Conservation (phyloP, 768 basidiomycete species). For the Kockovaella imperatae region DNA sequence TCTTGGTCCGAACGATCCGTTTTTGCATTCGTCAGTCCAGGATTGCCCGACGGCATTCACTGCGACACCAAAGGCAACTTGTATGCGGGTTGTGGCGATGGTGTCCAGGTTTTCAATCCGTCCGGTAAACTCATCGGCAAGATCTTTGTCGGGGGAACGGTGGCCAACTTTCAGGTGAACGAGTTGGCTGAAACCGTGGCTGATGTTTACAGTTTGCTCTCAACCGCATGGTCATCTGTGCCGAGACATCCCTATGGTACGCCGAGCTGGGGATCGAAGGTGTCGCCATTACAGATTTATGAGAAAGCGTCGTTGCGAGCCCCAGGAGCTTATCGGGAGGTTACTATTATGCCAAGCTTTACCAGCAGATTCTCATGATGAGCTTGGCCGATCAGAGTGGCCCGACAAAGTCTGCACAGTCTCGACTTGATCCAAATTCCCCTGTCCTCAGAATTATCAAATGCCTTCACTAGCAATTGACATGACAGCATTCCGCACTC, state of each 20-base stretch:
- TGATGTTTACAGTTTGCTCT: constrained; percentile 27
- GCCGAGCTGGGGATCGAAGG: constrained; percentile 24
- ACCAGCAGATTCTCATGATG: too few species aligned
- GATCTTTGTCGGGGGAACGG: constrained; percentile 30
- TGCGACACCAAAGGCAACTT: constrained; percentile 36
- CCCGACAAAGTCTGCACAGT: too few species aligned
- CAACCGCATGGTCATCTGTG: constrained; percentile 35
- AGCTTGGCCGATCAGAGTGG: too few species aligned
- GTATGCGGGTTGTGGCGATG: constrained; percentile 36
- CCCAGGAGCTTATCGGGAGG: too few species aligned
- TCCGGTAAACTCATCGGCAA: constrained; percentile 38
- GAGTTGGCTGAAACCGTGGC: not conserved
- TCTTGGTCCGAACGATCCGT: constrained; percentile 21
- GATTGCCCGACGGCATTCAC: constrained; percentile 37
- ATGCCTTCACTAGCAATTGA: too few species aligned
- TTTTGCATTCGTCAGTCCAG: constrained; percentile 34
- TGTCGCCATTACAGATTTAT: constrained; percentile 20
- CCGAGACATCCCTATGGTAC: constrained; percentile 35
- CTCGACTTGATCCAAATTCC: too few species aligned
- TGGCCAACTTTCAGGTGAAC: constrained; percentile 29
- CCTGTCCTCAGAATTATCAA: too few species aligned
- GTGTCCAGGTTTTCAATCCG: constrained; percentile 36
- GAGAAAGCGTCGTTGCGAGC: too few species aligned
- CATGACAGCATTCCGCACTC: too few species aligned
- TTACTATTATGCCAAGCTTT: too few species aligned